These are phyloP conservation scores for Adansonia madagascariensis DNA, from an alignment of 441 rosid genomes.

Conservation along the genomic window DNA sequence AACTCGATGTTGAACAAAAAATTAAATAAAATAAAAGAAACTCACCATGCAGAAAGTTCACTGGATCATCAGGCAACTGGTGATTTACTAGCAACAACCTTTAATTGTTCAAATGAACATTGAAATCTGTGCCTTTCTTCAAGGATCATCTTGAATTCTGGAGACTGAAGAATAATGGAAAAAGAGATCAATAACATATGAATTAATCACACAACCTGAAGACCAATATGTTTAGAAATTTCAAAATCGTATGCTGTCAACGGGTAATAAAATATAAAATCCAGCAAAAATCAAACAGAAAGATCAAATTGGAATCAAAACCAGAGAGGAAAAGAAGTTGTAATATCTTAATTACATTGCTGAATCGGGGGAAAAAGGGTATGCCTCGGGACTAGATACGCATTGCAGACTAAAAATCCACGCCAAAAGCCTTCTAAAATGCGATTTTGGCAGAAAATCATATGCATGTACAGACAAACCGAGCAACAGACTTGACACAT, in stretches of 20 bases:
- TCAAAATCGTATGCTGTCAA: neutral
- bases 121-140: constrained; percentile 64
- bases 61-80: neutral
- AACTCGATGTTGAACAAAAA: neutral
- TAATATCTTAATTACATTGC: neutral
- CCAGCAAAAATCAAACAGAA: neutral
- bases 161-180: constrained; percentile 35
- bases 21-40: neutral
- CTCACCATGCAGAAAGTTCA: neutral
- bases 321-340: neutral
- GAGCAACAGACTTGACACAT: neutral
- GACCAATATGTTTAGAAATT: neutral
- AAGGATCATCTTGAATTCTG: constrained; percentile 44
- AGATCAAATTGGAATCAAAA: neutral
- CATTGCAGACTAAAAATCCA: neutral
- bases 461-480: neutral
- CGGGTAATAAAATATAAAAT: neutral
- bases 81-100: constrained; percentile 37
- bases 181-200: constrained; percentile 17
- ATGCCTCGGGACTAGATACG: neutral
- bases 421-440: neutral
- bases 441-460: neutral
- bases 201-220: neutral
- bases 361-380: neutral
- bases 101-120: constrained; percentile 48